phyloP scores from a whole-genome alignment of 2,329 filamentous ascomycete species.

The Chaetomium sp. region DNA sequence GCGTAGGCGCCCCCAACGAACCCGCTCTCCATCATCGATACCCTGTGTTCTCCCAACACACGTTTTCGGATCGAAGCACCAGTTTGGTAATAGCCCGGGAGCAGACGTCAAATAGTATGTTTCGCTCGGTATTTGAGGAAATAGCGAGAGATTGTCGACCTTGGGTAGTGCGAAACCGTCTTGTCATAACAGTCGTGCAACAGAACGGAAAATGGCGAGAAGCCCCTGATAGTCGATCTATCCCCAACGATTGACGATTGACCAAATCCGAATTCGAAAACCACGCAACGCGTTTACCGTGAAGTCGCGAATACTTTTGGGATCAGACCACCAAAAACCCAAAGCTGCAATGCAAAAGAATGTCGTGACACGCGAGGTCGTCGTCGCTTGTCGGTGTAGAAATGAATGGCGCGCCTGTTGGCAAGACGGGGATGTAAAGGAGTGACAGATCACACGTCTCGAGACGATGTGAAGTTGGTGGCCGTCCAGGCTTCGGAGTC shows the following conservation, averaged over 20 bases:
- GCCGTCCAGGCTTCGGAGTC: slow-evolving; percentile 31
- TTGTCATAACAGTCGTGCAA: slow-evolving; percentile 36
- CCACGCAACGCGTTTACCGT: slow-evolving; percentile 9
- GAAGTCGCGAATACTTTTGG: slow-evolving; percentile 24
- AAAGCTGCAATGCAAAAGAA: slow-evolving; percentile 42
- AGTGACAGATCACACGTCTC: slow-evolving; percentile 34
- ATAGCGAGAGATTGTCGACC: slow-evolving; percentile 24
- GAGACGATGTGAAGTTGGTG: slow-evolving; percentile 34
- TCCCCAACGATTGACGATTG: not conserved
- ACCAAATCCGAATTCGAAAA: slow-evolving; percentile 13
- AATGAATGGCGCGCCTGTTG: slow-evolving; percentile 62
- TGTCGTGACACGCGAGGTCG: slow-evolving; percentile 37
- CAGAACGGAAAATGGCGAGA: slow-evolving; percentile 20
- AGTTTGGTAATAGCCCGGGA: not conserved
- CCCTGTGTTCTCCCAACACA: slow-evolving; percentile 23
- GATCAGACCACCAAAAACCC: slow-evolving; percentile 19
- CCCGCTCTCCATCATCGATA: slow-evolving; percentile 32
- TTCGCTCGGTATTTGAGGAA: slow-evolving; percentile 7
- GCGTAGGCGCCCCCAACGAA: slow-evolving; percentile 27
- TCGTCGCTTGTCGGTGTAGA: slow-evolving; percentile 31
- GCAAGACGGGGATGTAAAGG: slow-evolving; percentile 38
- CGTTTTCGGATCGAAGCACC: not conserved
- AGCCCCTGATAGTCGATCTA: slow-evolving; percentile 3
- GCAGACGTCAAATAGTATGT: slow-evolving; percentile 7
- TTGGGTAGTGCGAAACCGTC: slow-evolving; percentile 24